These are phyloP conservation scores for Acanthamoeba royreba DNA, from an alignment of 208 protist species.

Conservation along the genomic window DNA sequence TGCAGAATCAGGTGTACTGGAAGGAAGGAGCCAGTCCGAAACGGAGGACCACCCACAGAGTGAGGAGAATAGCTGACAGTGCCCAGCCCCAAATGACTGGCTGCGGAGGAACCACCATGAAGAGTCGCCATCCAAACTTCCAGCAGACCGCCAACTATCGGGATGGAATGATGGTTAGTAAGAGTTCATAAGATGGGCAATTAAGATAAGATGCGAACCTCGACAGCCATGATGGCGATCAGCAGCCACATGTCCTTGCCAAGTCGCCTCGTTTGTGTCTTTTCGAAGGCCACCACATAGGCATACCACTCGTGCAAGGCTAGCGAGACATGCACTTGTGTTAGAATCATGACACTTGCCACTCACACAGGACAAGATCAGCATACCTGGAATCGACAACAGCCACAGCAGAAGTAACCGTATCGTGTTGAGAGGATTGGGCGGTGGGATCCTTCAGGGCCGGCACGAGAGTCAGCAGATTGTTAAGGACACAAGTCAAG, in stretches of 20 bases:
- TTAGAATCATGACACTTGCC: not conserved
- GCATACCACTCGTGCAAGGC: not conserved
- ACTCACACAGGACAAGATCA: not conserved
- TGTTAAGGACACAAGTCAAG: not conserved
- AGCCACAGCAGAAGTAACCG: not conserved
- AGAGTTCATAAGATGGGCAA: not conserved
- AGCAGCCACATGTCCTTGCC: slow-evolving; percentile 15
- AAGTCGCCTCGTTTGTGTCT: not conserved
- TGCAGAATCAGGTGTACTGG: not conserved
- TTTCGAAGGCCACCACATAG: slow-evolving; percentile 12
- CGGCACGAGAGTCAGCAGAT: too few relatives aligned
- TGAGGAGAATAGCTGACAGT: not conserved
- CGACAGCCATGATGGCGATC: not conserved
- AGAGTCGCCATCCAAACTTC: not conserved
- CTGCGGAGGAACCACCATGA: not conserved
- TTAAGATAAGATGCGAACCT: not conserved
- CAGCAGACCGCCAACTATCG: not conserved
- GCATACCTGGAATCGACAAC: not conserved
- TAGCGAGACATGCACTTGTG: too few relatives aligned
- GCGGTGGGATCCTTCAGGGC: not conserved
- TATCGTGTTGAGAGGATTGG: not conserved
- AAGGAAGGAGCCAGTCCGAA: not conserved
- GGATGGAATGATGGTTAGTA: not conserved
- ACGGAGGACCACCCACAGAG: not conserved
- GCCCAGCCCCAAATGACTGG: not conserved